A percentile compares a stretch with the other conserved stretches of the same genome.
These are phyloP conservation scores for Fusarium penzigii DNA, from an alignment of 2,329 filamentous ascomycete genomes.

Conservation along the genomic window DNA sequence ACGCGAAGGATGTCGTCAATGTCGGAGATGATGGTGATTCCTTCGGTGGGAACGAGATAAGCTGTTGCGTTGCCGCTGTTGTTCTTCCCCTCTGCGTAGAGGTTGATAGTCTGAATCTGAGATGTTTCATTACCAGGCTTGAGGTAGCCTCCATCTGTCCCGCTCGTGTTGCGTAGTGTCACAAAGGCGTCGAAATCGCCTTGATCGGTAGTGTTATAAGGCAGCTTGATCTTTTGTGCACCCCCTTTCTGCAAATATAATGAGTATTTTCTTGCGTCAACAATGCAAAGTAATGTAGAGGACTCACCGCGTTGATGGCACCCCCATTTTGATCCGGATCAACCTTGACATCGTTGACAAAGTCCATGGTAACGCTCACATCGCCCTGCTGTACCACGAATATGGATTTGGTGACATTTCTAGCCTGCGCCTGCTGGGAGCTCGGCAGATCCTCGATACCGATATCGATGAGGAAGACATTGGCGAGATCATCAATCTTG, in stretches of 20 bases:
- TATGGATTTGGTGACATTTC: conserved; percentile 72
- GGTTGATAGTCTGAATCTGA: conserved; percentile 66
- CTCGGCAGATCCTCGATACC: conserved; percentile 59
- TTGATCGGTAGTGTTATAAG: conserved; percentile 64
- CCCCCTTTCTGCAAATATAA: conserved; percentile 47
- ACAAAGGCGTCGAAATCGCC: conserved; percentile 77
- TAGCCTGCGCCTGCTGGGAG: conserved; percentile 64
- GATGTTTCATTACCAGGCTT: conserved; percentile 64
- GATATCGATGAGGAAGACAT: conserved; percentile 68
- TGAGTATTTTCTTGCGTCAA: conserved; percentile 3
- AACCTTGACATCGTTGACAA: conserved; percentile 46
- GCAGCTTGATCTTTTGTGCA: conserved; percentile 62
- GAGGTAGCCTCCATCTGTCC: conserved; percentile 49
- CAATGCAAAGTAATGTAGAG: no score
- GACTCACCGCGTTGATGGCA: conserved; percentile 43
- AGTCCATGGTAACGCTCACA: conserved; percentile 62
- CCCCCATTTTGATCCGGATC: conserved; percentile 59
- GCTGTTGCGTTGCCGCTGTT: conserved; percentile 72
- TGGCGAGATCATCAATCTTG: conserved; percentile 68
- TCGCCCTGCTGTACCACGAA: conserved; percentile 74
- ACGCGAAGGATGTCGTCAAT: conserved; percentile 81
- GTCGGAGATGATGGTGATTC: conserved; percentile 73
- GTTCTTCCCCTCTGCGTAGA: conserved; percentile 64
- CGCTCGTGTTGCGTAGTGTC: conserved; percentile 58
- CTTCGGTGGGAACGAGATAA: conserved; percentile 70